Evolutionary conservation across 208 protist genomes (phyloP).

Genomic region (Leishmania turanica): DNA sequence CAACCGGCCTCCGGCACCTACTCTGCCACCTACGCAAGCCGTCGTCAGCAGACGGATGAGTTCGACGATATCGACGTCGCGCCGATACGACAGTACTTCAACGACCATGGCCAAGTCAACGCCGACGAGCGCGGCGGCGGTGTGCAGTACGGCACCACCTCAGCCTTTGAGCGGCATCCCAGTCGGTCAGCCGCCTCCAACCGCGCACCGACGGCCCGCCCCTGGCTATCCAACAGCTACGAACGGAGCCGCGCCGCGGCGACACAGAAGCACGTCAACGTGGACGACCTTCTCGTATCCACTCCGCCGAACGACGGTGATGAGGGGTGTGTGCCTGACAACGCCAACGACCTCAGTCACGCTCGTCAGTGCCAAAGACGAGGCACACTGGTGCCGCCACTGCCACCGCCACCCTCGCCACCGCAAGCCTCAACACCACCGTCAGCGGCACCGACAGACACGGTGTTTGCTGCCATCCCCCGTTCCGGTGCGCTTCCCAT

Average conservation of each 20-base stretch:
- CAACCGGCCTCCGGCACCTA: constrained; percentile 2
- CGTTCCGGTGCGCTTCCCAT: constrained; percentile 17
- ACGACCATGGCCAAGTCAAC: constrained; percentile 6
- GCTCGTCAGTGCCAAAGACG: neutral
- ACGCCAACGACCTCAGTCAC: neutral
- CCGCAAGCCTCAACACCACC: neutral
- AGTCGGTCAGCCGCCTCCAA: neutral
- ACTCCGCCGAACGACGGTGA: constrained; percentile 14
- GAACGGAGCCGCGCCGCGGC: neutral
- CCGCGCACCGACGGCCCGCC: neutral
- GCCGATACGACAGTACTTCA: constrained; percentile 26
- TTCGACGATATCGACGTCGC: constrained; percentile 26
- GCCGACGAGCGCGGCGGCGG: neutral
- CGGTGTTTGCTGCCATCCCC: neutral
- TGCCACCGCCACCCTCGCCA: constrained; percentile 8
- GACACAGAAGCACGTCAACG: neutral
- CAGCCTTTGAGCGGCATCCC: neutral
- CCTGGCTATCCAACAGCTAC: neutral
- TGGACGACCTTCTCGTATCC: constrained; percentile 21
- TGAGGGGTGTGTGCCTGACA: neutral
- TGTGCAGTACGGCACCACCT: neutral
- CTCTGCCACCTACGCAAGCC: constrained; percentile 13
- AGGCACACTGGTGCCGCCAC: neutral
- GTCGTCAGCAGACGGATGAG: neutral
- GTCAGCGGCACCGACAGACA: neutral